Conservation (phyloP, 2,329 filamentous ascomycete genomes). For the Dactylellina sp. region DNA sequence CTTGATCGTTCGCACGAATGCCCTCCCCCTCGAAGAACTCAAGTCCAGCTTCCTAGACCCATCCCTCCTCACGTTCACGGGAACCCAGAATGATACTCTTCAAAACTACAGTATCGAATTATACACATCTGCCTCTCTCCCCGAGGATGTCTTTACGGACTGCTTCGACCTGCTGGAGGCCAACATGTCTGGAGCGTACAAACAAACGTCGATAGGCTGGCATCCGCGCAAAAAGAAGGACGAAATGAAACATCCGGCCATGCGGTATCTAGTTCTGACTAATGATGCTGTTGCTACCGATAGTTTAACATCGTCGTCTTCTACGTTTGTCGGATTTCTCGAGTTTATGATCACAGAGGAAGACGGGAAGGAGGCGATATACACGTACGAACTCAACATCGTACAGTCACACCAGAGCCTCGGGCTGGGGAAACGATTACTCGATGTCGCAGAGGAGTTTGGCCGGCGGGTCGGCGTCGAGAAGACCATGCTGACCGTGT, state of each 20-base stretch:
- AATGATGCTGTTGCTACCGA: slow-evolving; percentile 68
- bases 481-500: slow-evolving; percentile 60
- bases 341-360: slow-evolving; percentile 60
- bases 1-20: slow-evolving; percentile 50
- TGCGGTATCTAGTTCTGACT: slow-evolving; percentile 63
- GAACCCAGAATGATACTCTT: neutral
- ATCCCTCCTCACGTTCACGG: slow-evolving; percentile 32
- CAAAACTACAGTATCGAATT: slow-evolving; percentile 56
- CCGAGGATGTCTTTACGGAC: slow-evolving; percentile 44
- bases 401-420: slow-evolving; percentile 36
- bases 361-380: slow-evolving; percentile 57
- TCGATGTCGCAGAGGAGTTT: slow-evolving; percentile 58
- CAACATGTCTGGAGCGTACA: slow-evolving; percentile 58
- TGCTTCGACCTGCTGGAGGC: slow-evolving; percentile 59
- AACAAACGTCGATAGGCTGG: slow-evolving; percentile 58
- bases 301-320: too few species aligned
- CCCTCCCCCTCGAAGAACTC: slow-evolving; percentile 37
- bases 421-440: slow-evolving; percentile 56
- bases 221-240: slow-evolving; percentile 57
- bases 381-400: slow-evolving; percentile 59
- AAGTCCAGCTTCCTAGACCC: slow-evolving; percentile 45
- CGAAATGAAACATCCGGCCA: slow-evolving; percentile 60
- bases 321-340: slow-evolving; percentile 58
- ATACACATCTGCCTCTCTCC: slow-evolving; percentile 57
- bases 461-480: slow-evolving; percentile 56